These are phyloP conservation scores for Monosporascus cannonballus DNA, from an alignment of 2,329 filamentous ascomycete species.

Conservation along the genomic window DNA sequence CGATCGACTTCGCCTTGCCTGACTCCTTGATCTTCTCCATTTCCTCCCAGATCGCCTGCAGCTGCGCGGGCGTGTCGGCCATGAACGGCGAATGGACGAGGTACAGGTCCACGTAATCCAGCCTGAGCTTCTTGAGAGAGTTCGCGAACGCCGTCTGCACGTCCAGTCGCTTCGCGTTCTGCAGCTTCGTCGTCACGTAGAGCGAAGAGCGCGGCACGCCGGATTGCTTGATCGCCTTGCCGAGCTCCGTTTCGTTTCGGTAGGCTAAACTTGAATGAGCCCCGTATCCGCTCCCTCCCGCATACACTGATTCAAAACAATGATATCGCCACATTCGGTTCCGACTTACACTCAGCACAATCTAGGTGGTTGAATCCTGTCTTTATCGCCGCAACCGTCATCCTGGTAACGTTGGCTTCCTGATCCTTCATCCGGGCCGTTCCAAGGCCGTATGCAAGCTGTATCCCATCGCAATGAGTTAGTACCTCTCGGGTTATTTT, in stretches of 20 bases:
- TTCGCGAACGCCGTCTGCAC: conserved; percentile 46
- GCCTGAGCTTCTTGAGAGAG: conserved; percentile 58
- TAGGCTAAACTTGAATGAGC: conserved; percentile 38
- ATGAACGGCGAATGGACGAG: conserved; percentile 55
- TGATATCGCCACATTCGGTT: neutral
- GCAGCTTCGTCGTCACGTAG: conserved; percentile 60
- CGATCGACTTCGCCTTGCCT: conserved; percentile 63
- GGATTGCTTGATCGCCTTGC: conserved; percentile 61
- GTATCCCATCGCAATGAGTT: conserved; percentile 1
- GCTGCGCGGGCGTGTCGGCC: conserved; percentile 37
- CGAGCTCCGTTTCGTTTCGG: conserved; percentile 63
- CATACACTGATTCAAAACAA: too few species aligned
- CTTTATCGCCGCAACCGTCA: conserved; percentile 57
- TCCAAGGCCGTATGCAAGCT: conserved; percentile 68
- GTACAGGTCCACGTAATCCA: conserved; percentile 70
- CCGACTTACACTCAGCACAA: conserved; percentile 57
- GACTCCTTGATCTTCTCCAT: conserved; percentile 61
- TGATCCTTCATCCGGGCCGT: conserved; percentile 59
- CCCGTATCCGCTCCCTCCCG: neutral
- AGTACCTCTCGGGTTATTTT: neutral
- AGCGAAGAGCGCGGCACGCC: conserved; percentile 61
- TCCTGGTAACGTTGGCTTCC: conserved; percentile 45
- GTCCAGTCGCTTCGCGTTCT: conserved; percentile 31
- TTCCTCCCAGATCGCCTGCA: conserved; percentile 56
- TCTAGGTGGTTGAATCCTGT: conserved; percentile 70